Conservation (phyloP, 1,284 basidiomycete genomes). For the Cryptococcus deneoformans region DNA sequence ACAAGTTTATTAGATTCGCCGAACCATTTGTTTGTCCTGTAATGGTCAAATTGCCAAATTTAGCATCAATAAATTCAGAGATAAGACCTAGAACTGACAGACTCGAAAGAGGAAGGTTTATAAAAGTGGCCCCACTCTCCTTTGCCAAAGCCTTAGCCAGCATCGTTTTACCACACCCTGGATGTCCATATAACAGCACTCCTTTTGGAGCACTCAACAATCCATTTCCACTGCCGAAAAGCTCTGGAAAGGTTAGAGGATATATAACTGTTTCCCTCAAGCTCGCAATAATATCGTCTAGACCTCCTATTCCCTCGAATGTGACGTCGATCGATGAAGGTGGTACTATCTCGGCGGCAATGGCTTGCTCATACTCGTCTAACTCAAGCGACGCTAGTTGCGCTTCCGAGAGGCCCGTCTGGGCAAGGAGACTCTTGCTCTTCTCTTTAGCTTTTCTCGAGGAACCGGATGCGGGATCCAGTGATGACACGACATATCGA, state of each 20-base stretch:
- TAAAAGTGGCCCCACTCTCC: slow-evolving; percentile 95
- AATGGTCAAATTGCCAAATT: not conserved
- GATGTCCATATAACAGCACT: slow-evolving; percentile 84
- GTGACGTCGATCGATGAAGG: slow-evolving; percentile 53
- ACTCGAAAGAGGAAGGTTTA: slow-evolving; percentile 70
- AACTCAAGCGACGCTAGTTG: slow-evolving; percentile 53
- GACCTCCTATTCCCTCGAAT: slow-evolving; percentile 70
- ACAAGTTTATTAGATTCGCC: slow-evolving; percentile 99
- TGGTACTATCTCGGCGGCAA: slow-evolving; percentile 55
- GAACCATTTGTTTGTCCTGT: slow-evolving; percentile 85
- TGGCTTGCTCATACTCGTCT: slow-evolving; percentile 57
- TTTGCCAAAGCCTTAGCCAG: slow-evolving; percentile 92
- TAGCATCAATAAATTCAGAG: not conserved
- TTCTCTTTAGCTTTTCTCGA: slow-evolving; percentile 45
- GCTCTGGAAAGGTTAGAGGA: slow-evolving; percentile 85
- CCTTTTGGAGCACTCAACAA: slow-evolving; percentile 58
- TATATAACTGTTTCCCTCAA: slow-evolving; percentile 96
- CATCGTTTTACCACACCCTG: slow-evolving; percentile 94
- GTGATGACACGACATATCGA: slow-evolving; percentile 44
- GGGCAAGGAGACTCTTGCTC: slow-evolving; percentile 37
- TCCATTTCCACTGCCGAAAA: slow-evolving; percentile 68
- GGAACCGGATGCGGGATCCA: slow-evolving; percentile 18
- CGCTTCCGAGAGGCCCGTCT: slow-evolving; percentile 40
- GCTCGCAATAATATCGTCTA: slow-evolving; percentile 87
- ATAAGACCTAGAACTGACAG: slow-evolving; percentile 48